phyloP scores from a whole-genome alignment of 192 early-diverging fungal genomes.

The Phlyctochytrium bullatum region DNA sequence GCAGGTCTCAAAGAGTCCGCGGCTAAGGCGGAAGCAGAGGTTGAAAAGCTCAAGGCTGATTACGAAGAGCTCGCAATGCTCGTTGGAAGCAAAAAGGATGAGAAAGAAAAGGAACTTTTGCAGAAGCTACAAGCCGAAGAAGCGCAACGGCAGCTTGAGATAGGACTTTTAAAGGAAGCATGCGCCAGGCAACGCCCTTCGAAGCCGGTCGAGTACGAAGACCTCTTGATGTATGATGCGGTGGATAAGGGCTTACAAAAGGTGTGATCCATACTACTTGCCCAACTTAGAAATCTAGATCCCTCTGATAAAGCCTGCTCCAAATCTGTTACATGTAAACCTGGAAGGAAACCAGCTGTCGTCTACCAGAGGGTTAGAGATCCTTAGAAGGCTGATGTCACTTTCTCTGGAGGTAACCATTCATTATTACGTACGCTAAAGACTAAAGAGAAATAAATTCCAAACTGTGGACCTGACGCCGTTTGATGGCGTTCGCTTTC shows the following conservation, averaged over 20 bases:
- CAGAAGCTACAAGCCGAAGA: constrained; percentile 18
- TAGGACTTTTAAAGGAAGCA: constrained; percentile 3
- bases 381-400: constrained; percentile 3
- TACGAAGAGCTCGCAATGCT: constrained; percentile 4
- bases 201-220: constrained; percentile 11
- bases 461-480: constrained; percentile 8
- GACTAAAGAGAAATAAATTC: constrained; percentile 16
- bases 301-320: constrained; percentile 21
- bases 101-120: constrained; percentile 8
- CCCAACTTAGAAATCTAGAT: constrained; percentile 10
- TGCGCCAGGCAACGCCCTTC: constrained; percentile 6
- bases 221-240: constrained; percentile 19
- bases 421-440: not conserved
- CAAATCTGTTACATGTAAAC: constrained; percentile 16
- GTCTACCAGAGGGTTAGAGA: constrained; percentile 16
- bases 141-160: constrained; percentile 16
- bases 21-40: not conserved
- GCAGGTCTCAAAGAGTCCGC: not conserved
- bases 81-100: constrained; percentile 6
- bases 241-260: constrained; percentile 11
- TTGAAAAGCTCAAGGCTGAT: constrained; percentile 8
- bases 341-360: constrained; percentile 19
- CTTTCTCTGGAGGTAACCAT: constrained; percentile 18
- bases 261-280: constrained; percentile 7
- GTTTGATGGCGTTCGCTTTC: constrained; percentile 18